phyloP scores from a whole-genome alignment of 805 yeast genomes.

The Cyberlindnera amylophila region DNA sequence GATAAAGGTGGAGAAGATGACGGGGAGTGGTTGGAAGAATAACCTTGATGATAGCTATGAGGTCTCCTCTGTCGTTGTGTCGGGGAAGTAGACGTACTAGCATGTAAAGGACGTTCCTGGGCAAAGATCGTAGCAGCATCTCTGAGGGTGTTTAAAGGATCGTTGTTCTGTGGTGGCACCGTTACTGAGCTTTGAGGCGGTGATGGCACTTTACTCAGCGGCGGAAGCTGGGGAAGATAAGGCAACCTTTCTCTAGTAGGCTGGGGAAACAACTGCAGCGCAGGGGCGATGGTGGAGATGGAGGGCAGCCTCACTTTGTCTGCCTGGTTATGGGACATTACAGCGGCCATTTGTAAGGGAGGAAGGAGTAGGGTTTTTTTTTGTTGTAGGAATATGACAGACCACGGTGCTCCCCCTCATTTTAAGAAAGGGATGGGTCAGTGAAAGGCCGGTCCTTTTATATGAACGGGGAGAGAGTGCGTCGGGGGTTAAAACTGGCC shows the following conservation, averaged over 20 bases:
- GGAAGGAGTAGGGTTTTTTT: too few relatives aligned
- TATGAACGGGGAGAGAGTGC: background rate
- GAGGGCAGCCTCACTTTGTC: constrained; percentile 14
- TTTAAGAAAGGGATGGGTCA: too few relatives aligned
- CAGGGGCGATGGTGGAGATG: constrained; percentile 5
- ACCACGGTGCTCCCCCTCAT: too few relatives aligned
- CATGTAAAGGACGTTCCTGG: background rate
- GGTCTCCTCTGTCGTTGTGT: too few relatives aligned
- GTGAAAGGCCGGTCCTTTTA: background rate
- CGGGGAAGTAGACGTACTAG: constrained; percentile 1
- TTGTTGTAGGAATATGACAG: too few relatives aligned
- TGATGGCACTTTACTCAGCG: too few relatives aligned
- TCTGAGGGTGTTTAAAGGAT: constrained; percentile 5
- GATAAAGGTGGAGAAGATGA: too few relatives aligned
- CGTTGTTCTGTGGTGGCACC: background rate
- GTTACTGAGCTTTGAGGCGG: too few relatives aligned
- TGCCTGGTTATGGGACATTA: constrained; percentile 3
- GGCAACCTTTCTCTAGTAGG: background rate
- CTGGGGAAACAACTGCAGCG: background rate
- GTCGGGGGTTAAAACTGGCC: background rate
- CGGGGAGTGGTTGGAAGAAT: too few relatives aligned
- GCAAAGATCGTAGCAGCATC: constrained; percentile 12
- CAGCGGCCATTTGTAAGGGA: constrained; percentile 7
- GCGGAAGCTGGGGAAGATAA: background rate
- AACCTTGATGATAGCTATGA: too few relatives aligned